Percentiles rank a stretch among this genome's conserved stretches.
phyloP scores from a whole-genome alignment of 2,329 filamentous ascomycete genomes.

The Diaporthe amygdali region DNA sequence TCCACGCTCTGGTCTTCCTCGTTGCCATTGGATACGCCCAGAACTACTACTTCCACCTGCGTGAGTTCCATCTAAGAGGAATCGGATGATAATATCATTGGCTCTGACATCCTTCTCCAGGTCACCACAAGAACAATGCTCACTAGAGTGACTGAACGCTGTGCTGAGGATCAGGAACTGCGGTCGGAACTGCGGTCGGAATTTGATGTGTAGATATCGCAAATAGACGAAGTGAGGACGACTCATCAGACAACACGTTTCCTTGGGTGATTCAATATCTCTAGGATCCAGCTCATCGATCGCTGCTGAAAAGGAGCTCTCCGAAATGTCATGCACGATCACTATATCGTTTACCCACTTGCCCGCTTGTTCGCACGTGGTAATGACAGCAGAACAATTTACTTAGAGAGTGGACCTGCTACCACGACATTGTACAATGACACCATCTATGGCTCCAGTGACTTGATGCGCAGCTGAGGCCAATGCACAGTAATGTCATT shows the following conservation, averaged over 20 bases:
- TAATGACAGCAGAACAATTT: neutral
- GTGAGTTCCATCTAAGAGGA: conserved; percentile 61
- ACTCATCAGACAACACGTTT: conserved; percentile 7
- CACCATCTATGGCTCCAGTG: neutral
- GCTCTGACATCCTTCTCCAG: conserved; percentile 50
- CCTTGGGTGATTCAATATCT: conserved; percentile 4
- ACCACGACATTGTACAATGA: neutral
- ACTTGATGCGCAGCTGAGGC: neutral
- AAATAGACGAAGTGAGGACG: conserved; percentile 20
- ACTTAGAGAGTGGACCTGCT: neutral
- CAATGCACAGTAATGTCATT: neutral
- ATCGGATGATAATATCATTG: neutral
- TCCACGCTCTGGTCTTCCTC: conserved; percentile 82
- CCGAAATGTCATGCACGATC: neutral
- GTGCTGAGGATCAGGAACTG: conserved; percentile 20
- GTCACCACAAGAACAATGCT: conserved; percentile 99
- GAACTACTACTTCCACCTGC: conserved; percentile 99
- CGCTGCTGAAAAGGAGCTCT: neutral
- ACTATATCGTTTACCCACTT: neutral
- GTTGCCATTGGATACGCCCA: conserved; percentile 89
- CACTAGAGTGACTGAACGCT: conserved; percentile 66
- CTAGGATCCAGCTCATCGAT: neutral
- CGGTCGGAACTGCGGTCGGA: conserved; percentile 11
- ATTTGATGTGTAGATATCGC: conserved; percentile 22
- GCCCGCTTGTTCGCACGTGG: too few species aligned